Evolutionary conservation across 208 protist genomes (phyloP).

Genomic region (Acanthamoeba culbertsoni): DNA sequence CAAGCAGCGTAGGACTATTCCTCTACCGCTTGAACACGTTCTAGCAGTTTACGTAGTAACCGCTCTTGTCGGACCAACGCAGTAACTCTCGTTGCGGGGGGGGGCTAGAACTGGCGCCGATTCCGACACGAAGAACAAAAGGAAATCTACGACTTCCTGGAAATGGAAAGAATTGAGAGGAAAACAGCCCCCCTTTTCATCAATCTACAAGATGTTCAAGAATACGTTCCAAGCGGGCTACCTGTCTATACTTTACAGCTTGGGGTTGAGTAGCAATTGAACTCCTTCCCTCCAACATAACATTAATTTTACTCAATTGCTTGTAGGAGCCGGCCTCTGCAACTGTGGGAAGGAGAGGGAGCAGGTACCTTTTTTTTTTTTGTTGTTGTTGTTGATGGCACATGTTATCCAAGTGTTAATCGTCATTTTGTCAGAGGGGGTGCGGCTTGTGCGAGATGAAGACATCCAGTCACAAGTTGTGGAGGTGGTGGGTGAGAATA

Average conservation of each 20-base stretch:
- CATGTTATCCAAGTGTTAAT: background rate
- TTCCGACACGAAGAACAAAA: no score
- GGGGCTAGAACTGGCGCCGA: no score
- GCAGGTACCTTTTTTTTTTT: background rate
- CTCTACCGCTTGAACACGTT: no score
- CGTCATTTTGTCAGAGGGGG: background rate
- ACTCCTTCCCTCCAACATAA: background rate
- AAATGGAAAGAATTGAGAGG: background rate
- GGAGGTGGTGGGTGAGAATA: slow-evolving; percentile 98
- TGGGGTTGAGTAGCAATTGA: slow-evolving; percentile 83
- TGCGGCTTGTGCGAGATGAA: slow-evolving; percentile 92
- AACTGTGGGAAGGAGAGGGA: slow-evolving; percentile 97
- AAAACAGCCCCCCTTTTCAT: no score
- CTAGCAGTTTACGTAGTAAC: no score
- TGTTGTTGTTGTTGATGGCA: background rate
- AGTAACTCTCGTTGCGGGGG: no score
- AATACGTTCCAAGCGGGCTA: slow-evolving; percentile 98
- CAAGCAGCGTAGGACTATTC: no score
- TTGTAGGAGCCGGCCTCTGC: slow-evolving; percentile 92
- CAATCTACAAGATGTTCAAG: slow-evolving; percentile 93
- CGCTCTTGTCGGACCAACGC: no score
- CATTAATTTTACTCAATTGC: background rate
- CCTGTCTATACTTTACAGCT: slow-evolving; percentile 98
- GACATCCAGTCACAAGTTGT: slow-evolving; percentile 98
- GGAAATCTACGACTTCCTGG: background rate